Percentiles rank a stretch among this genome's conserved stretches.
Conservation (phyloP, 176 grass and related monocot species). For the Oryza longistaminata region DNA sequence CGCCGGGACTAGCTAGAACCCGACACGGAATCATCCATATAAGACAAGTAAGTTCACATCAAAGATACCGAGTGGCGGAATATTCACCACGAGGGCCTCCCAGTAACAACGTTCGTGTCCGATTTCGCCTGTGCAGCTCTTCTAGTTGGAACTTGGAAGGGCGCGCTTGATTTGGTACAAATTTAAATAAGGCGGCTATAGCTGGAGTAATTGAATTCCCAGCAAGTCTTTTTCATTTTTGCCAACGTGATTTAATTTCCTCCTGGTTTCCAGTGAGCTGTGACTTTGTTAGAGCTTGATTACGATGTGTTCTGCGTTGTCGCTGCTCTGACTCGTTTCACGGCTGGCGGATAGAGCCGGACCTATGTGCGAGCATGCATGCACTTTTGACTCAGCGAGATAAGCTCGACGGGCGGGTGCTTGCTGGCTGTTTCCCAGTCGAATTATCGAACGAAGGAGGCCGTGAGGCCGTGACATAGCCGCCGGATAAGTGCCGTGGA, state of each 20-base stretch:
- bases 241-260: background rate
- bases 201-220: background rate
- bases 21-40: background rate
- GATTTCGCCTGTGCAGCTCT: background rate
- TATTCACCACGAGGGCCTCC: background rate
- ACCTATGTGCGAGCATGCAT: background rate
- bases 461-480: background rate
- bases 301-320: background rate
- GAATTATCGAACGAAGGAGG: background rate
- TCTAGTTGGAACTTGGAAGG: background rate
- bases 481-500: background rate
- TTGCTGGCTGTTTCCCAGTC: background rate
- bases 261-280: background rate
- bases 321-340: background rate
- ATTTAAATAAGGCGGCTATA: background rate
- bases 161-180: background rate
- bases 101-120: background rate
- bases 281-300: background rate
- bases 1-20: background rate
- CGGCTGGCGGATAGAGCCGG: slow-evolving; percentile 24
- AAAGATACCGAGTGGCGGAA: background rate
- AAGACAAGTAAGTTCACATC: background rate
- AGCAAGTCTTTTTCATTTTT: background rate
- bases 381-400: slow-evolving; percentile 11
- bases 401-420: background rate